phyloP scores from a whole-genome alignment of 345 rosid species.

The Atalantia buxifolia region DNA sequence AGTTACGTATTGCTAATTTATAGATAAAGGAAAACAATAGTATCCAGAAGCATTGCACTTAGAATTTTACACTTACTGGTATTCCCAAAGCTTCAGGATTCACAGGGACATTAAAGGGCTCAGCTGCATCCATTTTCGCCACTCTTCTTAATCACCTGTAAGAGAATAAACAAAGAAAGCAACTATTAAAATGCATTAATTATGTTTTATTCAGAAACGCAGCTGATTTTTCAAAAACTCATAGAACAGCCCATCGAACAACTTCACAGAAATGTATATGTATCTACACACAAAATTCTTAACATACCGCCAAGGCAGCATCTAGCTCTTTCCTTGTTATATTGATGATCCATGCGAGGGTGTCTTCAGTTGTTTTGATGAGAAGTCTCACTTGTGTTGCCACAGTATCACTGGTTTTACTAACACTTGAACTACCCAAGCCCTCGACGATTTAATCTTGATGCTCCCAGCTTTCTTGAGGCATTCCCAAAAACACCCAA shows the following conservation, averaged over 20 bases:
- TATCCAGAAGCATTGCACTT: background rate
- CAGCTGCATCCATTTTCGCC: constrained; percentile 99
- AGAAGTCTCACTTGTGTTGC: constrained; percentile 29
- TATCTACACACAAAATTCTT: background rate
- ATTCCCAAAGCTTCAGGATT: constrained; percentile 95
- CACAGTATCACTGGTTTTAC: constrained; percentile 27
- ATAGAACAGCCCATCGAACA: background rate
- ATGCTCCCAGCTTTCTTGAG: constrained; percentile 70
- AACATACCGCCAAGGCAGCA: constrained; percentile 58
- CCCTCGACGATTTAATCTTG: constrained; percentile 59
- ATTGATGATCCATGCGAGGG: constrained; percentile 30
- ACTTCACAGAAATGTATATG: background rate
- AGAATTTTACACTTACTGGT: constrained; percentile 60
- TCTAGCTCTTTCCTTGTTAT: constrained; percentile 68
- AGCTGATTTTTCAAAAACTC: background rate
- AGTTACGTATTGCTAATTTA: no score
- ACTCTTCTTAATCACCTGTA: constrained; percentile 83
- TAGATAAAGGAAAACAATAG: background rate
- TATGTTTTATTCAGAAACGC: constrained; percentile 3
- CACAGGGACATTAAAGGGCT: constrained; percentile 87
- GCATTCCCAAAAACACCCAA: constrained; percentile 38
- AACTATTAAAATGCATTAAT: background rate
- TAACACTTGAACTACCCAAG: constrained; percentile 38
- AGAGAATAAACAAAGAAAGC: background rate
- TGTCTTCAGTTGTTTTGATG: constrained; percentile 38